These are phyloP conservation scores for Shiraia sp. DNA, from an alignment of 2,329 filamentous ascomycete genomes.

Conservation along the genomic window DNA sequence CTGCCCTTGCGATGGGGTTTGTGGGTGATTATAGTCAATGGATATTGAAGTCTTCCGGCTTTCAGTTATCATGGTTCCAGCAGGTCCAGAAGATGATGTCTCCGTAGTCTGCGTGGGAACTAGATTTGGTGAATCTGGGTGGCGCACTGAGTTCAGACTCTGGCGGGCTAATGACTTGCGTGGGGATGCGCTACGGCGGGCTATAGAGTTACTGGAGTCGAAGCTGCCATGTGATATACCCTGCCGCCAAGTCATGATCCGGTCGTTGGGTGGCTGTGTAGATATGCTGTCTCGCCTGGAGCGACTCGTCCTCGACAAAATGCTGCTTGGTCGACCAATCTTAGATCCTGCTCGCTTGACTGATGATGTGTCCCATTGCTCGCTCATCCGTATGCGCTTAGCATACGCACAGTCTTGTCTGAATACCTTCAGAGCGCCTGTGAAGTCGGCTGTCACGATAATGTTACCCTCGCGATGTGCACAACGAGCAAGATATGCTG, in stretches of 20 bases:
- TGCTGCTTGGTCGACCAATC: constrained; percentile 55
- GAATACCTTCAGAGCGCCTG: constrained; percentile 90
- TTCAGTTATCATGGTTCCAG: too few species aligned
- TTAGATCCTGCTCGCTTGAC: constrained; percentile 66
- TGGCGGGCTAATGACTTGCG: constrained; percentile 46
- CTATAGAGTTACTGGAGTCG: constrained; percentile 41
- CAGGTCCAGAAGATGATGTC: constrained; percentile 16
- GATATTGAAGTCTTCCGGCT: constrained; percentile 29
- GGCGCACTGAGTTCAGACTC: constrained; percentile 18
- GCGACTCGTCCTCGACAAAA: constrained; percentile 58
- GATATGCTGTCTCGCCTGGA: constrained; percentile 52
- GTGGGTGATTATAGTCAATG: constrained; percentile 13
- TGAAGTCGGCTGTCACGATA: constrained; percentile 86
- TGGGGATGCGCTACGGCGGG: constrained; percentile 52
- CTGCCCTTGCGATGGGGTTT: constrained; percentile 12
- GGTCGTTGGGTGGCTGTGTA: constrained; percentile 65
- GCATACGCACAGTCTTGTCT: constrained; percentile 87
- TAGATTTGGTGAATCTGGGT: constrained; percentile 23
- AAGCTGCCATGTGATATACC: constrained; percentile 60
- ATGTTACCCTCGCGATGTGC: constrained; percentile 84
- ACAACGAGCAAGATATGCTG: constrained; percentile 75
- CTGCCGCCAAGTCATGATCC: constrained; percentile 88
- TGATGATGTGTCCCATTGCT: constrained; percentile 77
- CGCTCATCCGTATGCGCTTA: constrained; percentile 66
- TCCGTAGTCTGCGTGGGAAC: constrained; percentile 14